Evolutionary conservation across 2,329 filamentous ascomycete species (phyloP).

Genomic region (Botrytis deweyae): DNA sequence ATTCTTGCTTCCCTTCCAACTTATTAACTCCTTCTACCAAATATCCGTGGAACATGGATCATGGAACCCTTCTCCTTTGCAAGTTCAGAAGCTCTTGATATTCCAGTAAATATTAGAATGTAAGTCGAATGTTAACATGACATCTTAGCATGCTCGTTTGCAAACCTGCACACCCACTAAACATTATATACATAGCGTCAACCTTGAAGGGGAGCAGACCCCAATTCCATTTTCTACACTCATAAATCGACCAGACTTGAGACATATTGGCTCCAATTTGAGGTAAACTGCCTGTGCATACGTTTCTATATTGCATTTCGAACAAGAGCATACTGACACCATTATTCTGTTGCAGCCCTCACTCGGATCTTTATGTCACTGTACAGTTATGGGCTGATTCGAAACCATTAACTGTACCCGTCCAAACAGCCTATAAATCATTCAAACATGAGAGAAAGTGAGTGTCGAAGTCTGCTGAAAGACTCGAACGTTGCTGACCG

Average conservation of each 20-base stretch:
- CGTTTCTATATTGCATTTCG: background rate
- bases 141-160: background rate
- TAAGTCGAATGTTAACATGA: conserved; percentile 35
- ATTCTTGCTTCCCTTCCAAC: background rate
- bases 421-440: conserved; percentile 89
- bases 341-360: conserved; percentile 50
- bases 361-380: conserved; percentile 90
- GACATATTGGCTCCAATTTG: conserved; percentile 83
- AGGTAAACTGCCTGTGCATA: conserved; percentile 46
- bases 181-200: conserved; percentile 53
- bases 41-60: conserved; percentile 32
- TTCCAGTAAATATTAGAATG: conserved; percentile 69
- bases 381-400: conserved; percentile 94
- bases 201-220: conserved; percentile 75
- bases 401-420: conserved; percentile 86
- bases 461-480: conserved; percentile 12
- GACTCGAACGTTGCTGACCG: conserved; percentile 24
- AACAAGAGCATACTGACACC: conserved; percentile 26
- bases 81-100: conserved; percentile 78
- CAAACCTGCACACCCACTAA: conserved; percentile 26
- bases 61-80: conserved; percentile 99
- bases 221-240: conserved; percentile 75
- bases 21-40: background rate
- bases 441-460: conserved; percentile 74
- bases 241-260: conserved; percentile 73